These are phyloP conservation scores for Saccharomyces hybrid DNA, from an alignment of 1,139 yeast species.

Conservation along the genomic window DNA sequence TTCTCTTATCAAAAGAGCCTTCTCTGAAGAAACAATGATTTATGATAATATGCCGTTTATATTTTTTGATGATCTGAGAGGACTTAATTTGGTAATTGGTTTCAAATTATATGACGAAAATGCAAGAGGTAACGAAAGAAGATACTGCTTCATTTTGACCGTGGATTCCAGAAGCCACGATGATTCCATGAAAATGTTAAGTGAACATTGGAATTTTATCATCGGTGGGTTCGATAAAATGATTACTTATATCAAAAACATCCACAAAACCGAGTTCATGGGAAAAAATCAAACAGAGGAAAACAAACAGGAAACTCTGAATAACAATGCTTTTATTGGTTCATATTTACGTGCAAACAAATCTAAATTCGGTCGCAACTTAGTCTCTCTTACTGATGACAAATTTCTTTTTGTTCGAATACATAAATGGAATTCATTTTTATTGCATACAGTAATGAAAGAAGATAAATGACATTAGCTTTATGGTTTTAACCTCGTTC, in stretches of 20 bases:
- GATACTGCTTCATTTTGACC: constrained; percentile 58
- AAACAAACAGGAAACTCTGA: constrained; percentile 45
- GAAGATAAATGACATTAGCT: neutral
- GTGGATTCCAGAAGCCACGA: constrained; percentile 47
- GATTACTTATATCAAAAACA: constrained; percentile 42
- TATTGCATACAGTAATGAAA: constrained; percentile 29
- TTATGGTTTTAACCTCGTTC: too few relatives aligned
- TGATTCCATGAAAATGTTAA: constrained; percentile 33
- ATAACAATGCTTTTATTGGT: constrained; percentile 18
- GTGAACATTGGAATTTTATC: constrained; percentile 51
- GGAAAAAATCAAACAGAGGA: constrained; percentile 27
- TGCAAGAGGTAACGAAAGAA: constrained; percentile 74
- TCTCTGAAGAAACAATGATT: constrained; percentile 66
- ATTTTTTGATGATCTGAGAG: constrained; percentile 62
- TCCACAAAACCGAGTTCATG: constrained; percentile 27
- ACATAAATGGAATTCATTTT: constrained; percentile 58
- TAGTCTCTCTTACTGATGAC: constrained; percentile 56
- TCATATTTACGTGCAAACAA: constrained; percentile 41
- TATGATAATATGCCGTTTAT: constrained; percentile 62
- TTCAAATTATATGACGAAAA: constrained; percentile 62
- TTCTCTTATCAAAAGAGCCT: constrained; percentile 49
- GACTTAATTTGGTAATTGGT: constrained; percentile 57
- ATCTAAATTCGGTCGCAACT: constrained; percentile 46
- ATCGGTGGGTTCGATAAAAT: constrained; percentile 45
- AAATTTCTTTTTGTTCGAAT: constrained; percentile 53